Conservation (phyloP, 139 green algal genomes). For the Coelastrella sp. region DNA sequence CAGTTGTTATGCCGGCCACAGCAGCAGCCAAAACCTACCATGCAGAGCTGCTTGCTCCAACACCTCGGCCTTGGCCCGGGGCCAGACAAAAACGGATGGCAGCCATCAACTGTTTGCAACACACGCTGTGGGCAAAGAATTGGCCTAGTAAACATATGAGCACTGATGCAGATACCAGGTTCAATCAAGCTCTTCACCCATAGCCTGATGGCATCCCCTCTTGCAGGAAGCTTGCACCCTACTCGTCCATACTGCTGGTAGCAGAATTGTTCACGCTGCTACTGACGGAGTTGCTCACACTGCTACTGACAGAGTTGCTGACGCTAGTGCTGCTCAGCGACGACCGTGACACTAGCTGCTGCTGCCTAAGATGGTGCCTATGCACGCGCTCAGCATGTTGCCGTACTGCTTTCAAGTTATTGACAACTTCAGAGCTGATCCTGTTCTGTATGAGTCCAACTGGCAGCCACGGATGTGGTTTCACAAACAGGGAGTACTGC, state of each 20-base stretch:
- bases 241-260: not conserved
- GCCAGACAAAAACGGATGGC: too few species aligned
- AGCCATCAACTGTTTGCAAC: too few species aligned
- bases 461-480: constrained; percentile 83
- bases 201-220: not conserved
- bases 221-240: not conserved
- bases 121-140: too few species aligned
- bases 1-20: too few species aligned
- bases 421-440: constrained; percentile 74
- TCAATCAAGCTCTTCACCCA: too few species aligned
- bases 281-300: not conserved
- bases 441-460: constrained; percentile 77
- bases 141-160: too few species aligned
- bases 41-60: too few species aligned
- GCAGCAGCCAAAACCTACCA: too few species aligned
- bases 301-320: constrained; percentile 22
- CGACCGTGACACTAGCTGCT: not conserved
- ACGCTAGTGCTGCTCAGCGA: not conserved
- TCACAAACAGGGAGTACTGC: constrained; percentile 81
- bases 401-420: constrained; percentile 77
- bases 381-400: constrained; percentile 55
- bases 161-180: too few species aligned
- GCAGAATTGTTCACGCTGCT: not conserved
- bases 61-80: too few species aligned
- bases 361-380: not conserved